Percentiles rank a stretch among this genome's conserved stretches.
These are phyloP conservation scores for Martiniozyma abietophila DNA, from an alignment of 805 yeast genomes.

Conservation along the genomic window DNA sequence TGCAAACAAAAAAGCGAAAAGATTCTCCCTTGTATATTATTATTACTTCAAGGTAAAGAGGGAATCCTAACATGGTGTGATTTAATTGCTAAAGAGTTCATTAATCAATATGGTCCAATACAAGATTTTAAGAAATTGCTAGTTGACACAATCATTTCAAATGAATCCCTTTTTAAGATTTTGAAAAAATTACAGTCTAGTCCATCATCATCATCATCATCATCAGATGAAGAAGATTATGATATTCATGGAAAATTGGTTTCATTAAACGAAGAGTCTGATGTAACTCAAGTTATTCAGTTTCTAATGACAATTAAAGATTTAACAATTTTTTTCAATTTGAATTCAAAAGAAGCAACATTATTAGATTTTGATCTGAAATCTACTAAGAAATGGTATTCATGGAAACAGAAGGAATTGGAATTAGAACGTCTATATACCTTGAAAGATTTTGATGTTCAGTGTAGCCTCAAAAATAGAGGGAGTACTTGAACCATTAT, in stretches of 20 bases:
- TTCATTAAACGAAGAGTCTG: constrained; percentile 25
- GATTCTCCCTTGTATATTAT: constrained; percentile 33
- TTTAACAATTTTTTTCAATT: constrained; percentile 38
- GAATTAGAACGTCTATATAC: constrained; percentile 10
- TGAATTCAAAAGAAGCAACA: constrained; percentile 20
- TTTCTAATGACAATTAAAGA: constrained; percentile 45
- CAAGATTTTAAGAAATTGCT: constrained; percentile 5
- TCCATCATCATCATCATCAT: constrained; percentile 20
- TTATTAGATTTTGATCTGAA: constrained; percentile 44
- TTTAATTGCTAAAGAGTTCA: constrained; percentile 16
- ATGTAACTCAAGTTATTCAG: constrained; percentile 35
- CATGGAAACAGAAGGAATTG: constrained; percentile 31
- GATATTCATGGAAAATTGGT: constrained; percentile 22
- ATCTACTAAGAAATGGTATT: constrained; percentile 31
- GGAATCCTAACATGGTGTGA: constrained; percentile 29
- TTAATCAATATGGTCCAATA: background rate
- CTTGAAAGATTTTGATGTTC: constrained; percentile 3
- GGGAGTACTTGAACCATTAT: constrained; percentile 2
- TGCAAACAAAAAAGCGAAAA: constrained; percentile 23
- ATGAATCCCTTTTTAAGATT: constrained; percentile 11
- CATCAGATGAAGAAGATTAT: constrained; percentile 31
- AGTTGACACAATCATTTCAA: constrained; percentile 4
- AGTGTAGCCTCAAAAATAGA: constrained; percentile 15
- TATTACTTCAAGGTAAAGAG: constrained; percentile 24
- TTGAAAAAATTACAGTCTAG: constrained; percentile 28